Evolutionary conservation across 441 rosid genomes (phyloP), one percentile per base, ranked within the genome.

Genomic region (Jatropha multifida): DNA sequence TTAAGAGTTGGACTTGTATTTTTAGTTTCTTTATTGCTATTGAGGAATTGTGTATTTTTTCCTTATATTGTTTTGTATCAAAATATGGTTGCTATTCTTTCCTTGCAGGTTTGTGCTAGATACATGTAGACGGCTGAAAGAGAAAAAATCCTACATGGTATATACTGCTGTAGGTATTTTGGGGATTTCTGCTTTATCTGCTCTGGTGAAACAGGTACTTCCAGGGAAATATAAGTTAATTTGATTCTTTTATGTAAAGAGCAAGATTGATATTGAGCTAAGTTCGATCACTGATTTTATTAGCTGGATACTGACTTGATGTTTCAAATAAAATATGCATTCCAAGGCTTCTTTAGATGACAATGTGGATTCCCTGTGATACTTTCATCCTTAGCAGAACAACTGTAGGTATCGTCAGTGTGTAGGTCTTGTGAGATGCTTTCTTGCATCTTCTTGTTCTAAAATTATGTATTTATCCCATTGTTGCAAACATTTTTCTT

Each of bases 91-190:
- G 17, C 0, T 58, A 3, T 69, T 42, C 20, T 1, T 32, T 65
- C 49, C 1, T 37, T 78, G 72, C 89, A 94, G 98, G 87, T 91
- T 94, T 83, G 98, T 91, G 48, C 69, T 86, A 54, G 92, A 90
- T 77, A 86, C 90, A 2, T 95, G 99, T 81, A 87, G 90, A 78
- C 86, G 88, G 71, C 76, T 95, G 75, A 93, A 85, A 76, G 99
- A 95, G 81, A 95, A 77, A 89, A 95, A 95, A 83, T 90, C 98
- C 4, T 94, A 94, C 85, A 86, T 93, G 99, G 87, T 93, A 20
- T 93, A 89, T 76, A 86, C 90, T 54, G 97, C 98, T 58, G 94
- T 91, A 38, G 94, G 96, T 69, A 90, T 91, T 81, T 83, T 93
- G 61, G 97, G 98, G 56, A 76, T 91, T 79, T 72, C 92, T 69